Base-by-base conservation (phyloP, 2,329 filamentous ascomycete species). In the Trichophyton simii region DNA sequence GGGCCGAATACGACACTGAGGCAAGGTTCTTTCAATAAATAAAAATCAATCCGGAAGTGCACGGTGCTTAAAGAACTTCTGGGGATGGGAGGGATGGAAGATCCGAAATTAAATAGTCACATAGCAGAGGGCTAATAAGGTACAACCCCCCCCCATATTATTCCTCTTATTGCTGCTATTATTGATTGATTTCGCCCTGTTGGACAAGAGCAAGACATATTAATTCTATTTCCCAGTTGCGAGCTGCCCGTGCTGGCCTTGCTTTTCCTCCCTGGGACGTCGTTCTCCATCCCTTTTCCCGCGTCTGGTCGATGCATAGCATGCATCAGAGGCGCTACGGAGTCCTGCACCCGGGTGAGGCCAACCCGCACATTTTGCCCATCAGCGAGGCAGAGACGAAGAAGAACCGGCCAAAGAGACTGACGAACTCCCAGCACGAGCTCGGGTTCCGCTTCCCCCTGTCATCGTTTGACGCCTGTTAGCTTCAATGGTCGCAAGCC, bases 401-500 rank as follows among this genome's bases (percentile, higher is more conserved):
- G 28, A 55, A 28, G n/a, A 15, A 55, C 18, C 28, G 28, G 3
- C 50, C 34, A 18, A 55, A 31, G 50, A 36, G 31, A 28, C 31
- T 55, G 28, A 55, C 15, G 50, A 36, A 34, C 28, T 34, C 5
- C 15, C 15, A 55, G 50, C 50, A 55, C 25, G 50, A 28, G 50
- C 15, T 55, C 13, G 50, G 50, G 50, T n/a, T 55, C 13, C 15
- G n/a, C 50, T 36, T 36, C 6, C 50, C 50, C 50, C 50, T 55
- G 50, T 55, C 50, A 55, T 8, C 50, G 15, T 38, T 38, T 28
- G 50, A 55, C 50, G 31, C 22, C 50, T 55, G 50, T n/a, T 55
- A 55, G 50, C 50, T 55, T 55, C 50, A 55, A 55, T 55, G 50
- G 50, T 55, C 15, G 15, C 46, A 36, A 36, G 50, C 50, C 25